Base-by-base conservation (phyloP, 805 yeast species). In the Peterozyma xylosa region DNA sequence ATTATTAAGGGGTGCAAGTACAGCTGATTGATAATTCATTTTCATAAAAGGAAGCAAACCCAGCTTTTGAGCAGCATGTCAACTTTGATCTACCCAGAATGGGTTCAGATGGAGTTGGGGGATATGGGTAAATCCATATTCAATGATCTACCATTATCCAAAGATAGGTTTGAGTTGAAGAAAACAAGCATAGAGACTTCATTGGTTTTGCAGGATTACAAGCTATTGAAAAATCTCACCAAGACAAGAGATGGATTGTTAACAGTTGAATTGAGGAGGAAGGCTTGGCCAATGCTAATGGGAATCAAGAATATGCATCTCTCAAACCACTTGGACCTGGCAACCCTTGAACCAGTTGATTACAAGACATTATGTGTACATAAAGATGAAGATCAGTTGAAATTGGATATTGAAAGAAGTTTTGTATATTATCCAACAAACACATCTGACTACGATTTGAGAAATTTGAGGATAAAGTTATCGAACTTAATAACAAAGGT, bases 381-480 rank as follows among this genome's bases (percentile, higher is more conserved):
- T 55, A 64, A 63, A 41, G 96, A 88, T 55, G 93, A 84, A 53
- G 74, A 74, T 7, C 99, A 91, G 60, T 88, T 89, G 1, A 60
- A 66, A 41, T 71, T 88, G 45, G 99, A 91, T 61, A 82, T 87
- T 2, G 76, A 76, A 16, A 64, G 99, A 42, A 77, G 95, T 11
- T 83, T 82, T 55, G 74, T 73, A 9, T 55, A 55, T 47, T 65
- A 65, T 38, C 70, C 71, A 1, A 42, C 43, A 2, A 48, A 51
- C 15, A 38, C 59, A 3, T 33, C 48, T 6, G 46, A 54, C 27
- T 46, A 48, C 2, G 53, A 54, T 3, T 40, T 59, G 13, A 53
- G 39, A 42, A 40, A 46, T n/a, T 60, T 80, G 39, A 68, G 73
- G 46, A 55, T 56, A 21, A 56, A 70, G 39, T 63, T 82, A 41